Evolutionary conservation across 768 basidiomycete species (phyloP).

Genomic region (Termitomyces sp.): DNA sequence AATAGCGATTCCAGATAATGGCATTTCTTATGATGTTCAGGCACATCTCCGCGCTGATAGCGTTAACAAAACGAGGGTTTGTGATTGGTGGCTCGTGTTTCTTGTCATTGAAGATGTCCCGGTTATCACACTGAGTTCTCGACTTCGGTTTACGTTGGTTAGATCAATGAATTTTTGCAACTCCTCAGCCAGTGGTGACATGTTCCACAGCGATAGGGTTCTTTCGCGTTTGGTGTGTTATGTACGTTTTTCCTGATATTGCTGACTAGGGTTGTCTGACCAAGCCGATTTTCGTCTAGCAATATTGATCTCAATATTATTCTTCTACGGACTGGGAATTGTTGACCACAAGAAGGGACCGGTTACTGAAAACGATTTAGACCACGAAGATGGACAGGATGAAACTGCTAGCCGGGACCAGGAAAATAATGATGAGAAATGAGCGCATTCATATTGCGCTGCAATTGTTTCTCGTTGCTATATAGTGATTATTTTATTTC

Average conservation of each 20-base stretch:
- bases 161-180: no score
- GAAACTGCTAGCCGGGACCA: neutral
- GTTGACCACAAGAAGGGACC: slow-evolving; percentile 13
- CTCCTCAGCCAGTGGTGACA: no score
- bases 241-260: slow-evolving; percentile 26
- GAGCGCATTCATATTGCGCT: neutral
- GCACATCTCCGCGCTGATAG: no score
- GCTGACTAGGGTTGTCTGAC: neutral
- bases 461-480: neutral
- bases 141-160: no score
- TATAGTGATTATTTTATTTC: neutral
- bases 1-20: no score
- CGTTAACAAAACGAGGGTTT: no score
- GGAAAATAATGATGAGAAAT: neutral
- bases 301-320: slow-evolving; percentile 10
- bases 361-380: neutral
- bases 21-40: no score
- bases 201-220: slow-evolving; percentile 67
- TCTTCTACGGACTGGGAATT: slow-evolving; percentile 16
- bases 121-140: no score
- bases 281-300: slow-evolving; percentile 1
- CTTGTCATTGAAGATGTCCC: no score
- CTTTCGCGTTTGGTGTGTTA: slow-evolving; percentile 53
- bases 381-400: neutral
- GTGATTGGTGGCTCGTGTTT: no score